Conservation (phyloP, 805 yeast genomes). For the Pichia thaimueangensis region DNA sequence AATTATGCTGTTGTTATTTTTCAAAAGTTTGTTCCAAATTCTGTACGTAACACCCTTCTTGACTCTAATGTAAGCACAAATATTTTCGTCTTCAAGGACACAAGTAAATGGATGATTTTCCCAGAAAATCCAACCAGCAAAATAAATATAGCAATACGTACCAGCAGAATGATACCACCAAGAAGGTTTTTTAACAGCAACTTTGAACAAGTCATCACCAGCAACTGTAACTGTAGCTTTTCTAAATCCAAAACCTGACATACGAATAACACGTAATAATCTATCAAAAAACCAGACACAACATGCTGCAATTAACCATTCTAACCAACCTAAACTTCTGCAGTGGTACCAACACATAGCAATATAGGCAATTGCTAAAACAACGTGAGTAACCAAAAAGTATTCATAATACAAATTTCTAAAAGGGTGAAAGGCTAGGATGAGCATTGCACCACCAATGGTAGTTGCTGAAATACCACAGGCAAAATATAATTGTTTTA, state of each 20-base stretch:
- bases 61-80: constrained; percentile 38
- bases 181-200: constrained; percentile 36
- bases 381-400: constrained; percentile 50
- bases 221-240: constrained; percentile 13
- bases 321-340: constrained; percentile 28
- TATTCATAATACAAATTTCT: constrained; percentile 53
- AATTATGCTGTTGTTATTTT: constrained; percentile 5
- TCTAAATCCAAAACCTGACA: constrained; percentile 19
- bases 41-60: constrained; percentile 49
- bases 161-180: constrained; percentile 49
- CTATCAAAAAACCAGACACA: constrained; percentile 51
- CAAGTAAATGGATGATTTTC: constrained; percentile 71
- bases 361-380: constrained; percentile 46
- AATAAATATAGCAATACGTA: constrained; percentile 49
- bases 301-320: constrained; percentile 31
- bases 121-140: constrained; percentile 48
- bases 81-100: constrained; percentile 32
- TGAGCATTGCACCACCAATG: constrained; percentile 36
- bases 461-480: constrained; percentile 38
- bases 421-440: constrained; percentile 46
- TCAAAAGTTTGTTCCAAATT: constrained; percentile 27
- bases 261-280: constrained; percentile 34
- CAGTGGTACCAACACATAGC: constrained; percentile 55
- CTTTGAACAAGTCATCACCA: constrained; percentile 8
- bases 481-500: constrained; percentile 13